phyloP scores from a whole-genome alignment of 176 grass and related monocot species.

The Oryza australiensis region DNA sequence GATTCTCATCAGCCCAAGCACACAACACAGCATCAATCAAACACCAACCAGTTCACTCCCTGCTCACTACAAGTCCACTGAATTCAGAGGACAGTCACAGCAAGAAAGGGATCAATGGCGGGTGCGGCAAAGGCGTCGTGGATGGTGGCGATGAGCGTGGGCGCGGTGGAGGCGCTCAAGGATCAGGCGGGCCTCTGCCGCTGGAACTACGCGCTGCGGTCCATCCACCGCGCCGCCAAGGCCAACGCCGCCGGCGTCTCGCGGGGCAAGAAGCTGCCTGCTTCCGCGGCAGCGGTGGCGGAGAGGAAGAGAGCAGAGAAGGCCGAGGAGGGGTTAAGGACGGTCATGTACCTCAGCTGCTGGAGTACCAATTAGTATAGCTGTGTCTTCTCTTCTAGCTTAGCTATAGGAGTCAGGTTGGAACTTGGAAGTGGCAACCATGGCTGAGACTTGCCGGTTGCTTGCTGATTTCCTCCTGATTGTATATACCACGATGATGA shows the following conservation, averaged over 20 bases:
- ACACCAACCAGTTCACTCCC: too few species aligned
- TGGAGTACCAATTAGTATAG: constrained; percentile 54
- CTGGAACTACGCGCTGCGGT: constrained; percentile 66
- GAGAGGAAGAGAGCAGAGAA: constrained; percentile 20
- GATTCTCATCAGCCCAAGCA: neutral
- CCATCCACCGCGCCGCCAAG: constrained; percentile 43
- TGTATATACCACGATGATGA: constrained; percentile 17
- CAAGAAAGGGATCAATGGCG: constrained; percentile 34
- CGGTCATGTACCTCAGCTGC: constrained; percentile 67
- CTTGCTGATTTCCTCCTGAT: neutral
- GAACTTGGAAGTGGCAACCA: neutral
- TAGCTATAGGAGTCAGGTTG: neutral
- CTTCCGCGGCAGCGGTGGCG: neutral
- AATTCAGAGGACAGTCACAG: neutral
- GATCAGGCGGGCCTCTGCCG: constrained; percentile 65
- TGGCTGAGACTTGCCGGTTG: neutral
- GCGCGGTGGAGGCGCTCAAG: constrained; percentile 72
- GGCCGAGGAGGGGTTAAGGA: constrained; percentile 59
- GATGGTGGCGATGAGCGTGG: constrained; percentile 55
- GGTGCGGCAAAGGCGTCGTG: constrained; percentile 48
- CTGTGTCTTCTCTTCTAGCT: neutral
- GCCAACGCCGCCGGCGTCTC: constrained; percentile 16
- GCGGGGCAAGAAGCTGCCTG: constrained; percentile 19
- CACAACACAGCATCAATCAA: neutral
- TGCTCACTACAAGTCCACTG: neutral